Evolutionary conservation across 495 filamentous ascomycete species (phyloP).

Genomic region (Penicillium coffeae): DNA sequence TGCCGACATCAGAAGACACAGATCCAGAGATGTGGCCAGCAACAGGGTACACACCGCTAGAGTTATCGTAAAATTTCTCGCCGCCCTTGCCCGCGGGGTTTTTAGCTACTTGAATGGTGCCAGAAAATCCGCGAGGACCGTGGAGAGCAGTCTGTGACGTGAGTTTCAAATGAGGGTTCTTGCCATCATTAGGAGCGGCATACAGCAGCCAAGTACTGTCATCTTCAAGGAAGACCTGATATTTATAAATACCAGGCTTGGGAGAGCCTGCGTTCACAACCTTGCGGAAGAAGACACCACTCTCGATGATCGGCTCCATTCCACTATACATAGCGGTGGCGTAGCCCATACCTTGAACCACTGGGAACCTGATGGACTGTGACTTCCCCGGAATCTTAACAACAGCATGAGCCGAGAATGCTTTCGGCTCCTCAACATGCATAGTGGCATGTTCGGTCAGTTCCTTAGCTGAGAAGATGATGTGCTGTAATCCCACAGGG

Average conservation of each 20-base stretch:
- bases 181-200: conserved; percentile 50
- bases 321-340: conserved; percentile 75
- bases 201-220: conserved; percentile 78
- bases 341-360: conserved; percentile 89
- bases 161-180: conserved; percentile 47
- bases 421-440: conserved; percentile 57
- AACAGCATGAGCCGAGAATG: conserved; percentile 71
- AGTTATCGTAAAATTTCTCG: conserved; percentile 67
- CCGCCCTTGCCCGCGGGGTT: conserved; percentile 54
- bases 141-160: conserved; percentile 43
- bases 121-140: conserved; percentile 54
- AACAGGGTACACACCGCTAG: conserved; percentile 70
- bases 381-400: conserved; percentile 53
- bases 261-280: conserved; percentile 56
- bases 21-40: conserved; percentile 59
- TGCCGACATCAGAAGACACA: conserved; percentile 54
- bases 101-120: conserved; percentile 80
- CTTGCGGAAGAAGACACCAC: conserved; percentile 66
- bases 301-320: conserved; percentile 66
- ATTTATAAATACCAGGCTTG: conserved; percentile 70
- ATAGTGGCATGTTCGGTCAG: conserved; percentile 57
- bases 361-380: conserved; percentile 66
- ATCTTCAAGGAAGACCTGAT: conserved; percentile 67
- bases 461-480: conserved; percentile 75
- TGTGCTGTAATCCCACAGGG: conserved; percentile 75